Evolutionary conservation across 2,329 filamentous ascomycete species (phyloP).

Genomic region (Lasiodiplodia sp.): DNA sequence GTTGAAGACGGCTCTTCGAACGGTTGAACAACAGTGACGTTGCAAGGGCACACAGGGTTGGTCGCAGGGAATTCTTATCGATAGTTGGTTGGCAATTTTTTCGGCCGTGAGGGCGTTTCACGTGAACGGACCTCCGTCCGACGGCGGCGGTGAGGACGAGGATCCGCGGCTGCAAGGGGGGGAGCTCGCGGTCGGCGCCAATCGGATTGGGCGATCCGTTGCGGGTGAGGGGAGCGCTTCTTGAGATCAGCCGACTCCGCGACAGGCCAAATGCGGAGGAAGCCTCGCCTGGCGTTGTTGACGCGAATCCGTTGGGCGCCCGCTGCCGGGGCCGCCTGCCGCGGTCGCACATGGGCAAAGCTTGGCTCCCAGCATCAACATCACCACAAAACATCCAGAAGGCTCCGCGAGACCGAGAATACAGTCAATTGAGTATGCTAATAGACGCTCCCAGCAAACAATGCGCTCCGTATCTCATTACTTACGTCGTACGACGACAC

Average conservation of each 20-base stretch:
- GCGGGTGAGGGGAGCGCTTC: constrained; percentile 16
- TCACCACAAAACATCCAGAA: not conserved
- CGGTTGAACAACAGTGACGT: constrained; percentile 28
- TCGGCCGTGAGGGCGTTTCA: constrained; percentile 20
- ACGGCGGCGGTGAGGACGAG: constrained; percentile 19
- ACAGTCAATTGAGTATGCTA: constrained; percentile 18
- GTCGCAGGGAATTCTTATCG: constrained; percentile 23
- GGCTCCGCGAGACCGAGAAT: not conserved
- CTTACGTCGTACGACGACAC: constrained; percentile 24
- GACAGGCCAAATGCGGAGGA: not conserved
- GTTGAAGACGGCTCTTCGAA: constrained; percentile 19
- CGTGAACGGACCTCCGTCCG: constrained; percentile 24
- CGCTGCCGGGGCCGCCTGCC: constrained; percentile 4
- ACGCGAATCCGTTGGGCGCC: constrained; percentile 3
- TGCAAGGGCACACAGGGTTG: constrained; percentile 4
- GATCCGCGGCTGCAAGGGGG: constrained; percentile 23
- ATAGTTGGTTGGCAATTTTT: constrained; percentile 22
- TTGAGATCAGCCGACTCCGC: constrained; percentile 18
- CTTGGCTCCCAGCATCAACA: not conserved
- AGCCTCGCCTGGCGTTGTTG: not conserved
- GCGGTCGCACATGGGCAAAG: not conserved
- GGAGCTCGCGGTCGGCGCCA: constrained; percentile 1
- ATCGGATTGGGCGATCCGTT: constrained; percentile 21
- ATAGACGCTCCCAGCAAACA: constrained; percentile 6
- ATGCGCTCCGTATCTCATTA: constrained; percentile 29